Conservation (phyloP, 2,329 filamentous ascomycete species). For the Alternaria infectoria region DNA sequence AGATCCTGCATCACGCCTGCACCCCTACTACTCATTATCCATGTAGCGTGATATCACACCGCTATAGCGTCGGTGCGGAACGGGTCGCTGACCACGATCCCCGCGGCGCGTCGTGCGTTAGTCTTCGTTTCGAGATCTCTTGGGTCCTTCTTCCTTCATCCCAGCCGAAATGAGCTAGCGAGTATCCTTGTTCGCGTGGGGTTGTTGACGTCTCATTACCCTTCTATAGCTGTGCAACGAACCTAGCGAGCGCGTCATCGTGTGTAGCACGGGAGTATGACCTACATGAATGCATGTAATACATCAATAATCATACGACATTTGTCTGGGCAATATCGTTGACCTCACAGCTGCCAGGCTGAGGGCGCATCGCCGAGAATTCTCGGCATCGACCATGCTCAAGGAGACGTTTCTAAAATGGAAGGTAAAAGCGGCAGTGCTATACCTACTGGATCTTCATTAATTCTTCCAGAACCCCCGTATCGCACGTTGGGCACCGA, state of each 20-base stretch:
- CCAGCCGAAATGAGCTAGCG: background rate
- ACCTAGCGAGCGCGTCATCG: background rate
- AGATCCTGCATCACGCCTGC: background rate
- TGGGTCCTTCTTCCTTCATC: background rate
- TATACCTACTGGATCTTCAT: background rate
- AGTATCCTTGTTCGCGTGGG: background rate
- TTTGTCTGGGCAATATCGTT: background rate
- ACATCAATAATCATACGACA: background rate
- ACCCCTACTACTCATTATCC: background rate
- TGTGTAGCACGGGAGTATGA: background rate
- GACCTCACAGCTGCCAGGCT: background rate
- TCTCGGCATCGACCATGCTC: background rate
- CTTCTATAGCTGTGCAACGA: background rate
- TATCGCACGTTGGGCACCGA: background rate
- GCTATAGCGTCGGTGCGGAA: background rate
- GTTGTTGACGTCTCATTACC: background rate
- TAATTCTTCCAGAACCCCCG: too few relatives aligned
- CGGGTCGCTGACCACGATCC: background rate
- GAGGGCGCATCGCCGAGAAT: background rate
- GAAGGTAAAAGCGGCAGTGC: background rate
- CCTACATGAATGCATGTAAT: background rate
- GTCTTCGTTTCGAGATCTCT: background rate
- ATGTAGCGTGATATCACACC: background rate
- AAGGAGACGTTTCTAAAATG: background rate
- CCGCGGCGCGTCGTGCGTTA: background rate